These are phyloP conservation scores for Ceratobasidium sp. DNA, from an alignment of 1,284 basidiomycete genomes.

Conservation along the genomic window DNA sequence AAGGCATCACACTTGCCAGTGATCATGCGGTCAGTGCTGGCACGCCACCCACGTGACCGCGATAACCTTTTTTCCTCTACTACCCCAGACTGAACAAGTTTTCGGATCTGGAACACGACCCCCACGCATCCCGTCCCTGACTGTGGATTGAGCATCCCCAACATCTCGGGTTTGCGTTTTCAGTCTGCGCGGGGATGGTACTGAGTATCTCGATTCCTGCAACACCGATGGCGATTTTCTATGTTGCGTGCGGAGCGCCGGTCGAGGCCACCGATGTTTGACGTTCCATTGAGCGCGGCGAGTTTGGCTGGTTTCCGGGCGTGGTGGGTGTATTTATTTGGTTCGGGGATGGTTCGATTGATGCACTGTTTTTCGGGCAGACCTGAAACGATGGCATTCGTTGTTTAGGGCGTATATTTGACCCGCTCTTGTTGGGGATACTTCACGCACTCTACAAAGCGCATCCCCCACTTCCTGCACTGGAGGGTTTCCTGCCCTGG, in stretches of 20 bases:
- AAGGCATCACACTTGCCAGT: no score
- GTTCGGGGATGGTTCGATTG: not conserved
- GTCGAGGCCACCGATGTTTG: conserved; percentile 46
- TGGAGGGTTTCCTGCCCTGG: conserved; percentile 15
- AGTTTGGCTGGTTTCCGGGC: conserved; percentile 45
- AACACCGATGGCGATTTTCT: conserved; percentile 8
- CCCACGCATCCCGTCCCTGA: conserved; percentile 26
- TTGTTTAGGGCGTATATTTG: conserved; percentile 41
- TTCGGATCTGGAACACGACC: conserved; percentile 19
- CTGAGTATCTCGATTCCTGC: conserved; percentile 27
- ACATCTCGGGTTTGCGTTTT: conserved; percentile 42
- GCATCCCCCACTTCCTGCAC: not conserved
- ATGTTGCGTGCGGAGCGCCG: conserved; percentile 31
- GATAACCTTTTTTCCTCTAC: no score
- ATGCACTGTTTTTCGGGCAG: not conserved
- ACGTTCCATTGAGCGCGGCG: conserved; percentile 34
- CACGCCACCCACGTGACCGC: no score
- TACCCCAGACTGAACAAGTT: conserved; percentile 46
- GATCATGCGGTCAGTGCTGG: no score
- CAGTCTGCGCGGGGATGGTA: conserved; percentile 23
- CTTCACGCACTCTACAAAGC: conserved; percentile 2
- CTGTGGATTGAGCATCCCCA: conserved; percentile 4
- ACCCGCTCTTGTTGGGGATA: conserved; percentile 9
- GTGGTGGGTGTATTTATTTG: conserved; percentile 5
- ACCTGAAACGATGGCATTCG: conserved; percentile 40